phyloP scores from a whole-genome alignment of 2,329 filamentous ascomycete species.

The Emergomyces pasteurianus region DNA sequence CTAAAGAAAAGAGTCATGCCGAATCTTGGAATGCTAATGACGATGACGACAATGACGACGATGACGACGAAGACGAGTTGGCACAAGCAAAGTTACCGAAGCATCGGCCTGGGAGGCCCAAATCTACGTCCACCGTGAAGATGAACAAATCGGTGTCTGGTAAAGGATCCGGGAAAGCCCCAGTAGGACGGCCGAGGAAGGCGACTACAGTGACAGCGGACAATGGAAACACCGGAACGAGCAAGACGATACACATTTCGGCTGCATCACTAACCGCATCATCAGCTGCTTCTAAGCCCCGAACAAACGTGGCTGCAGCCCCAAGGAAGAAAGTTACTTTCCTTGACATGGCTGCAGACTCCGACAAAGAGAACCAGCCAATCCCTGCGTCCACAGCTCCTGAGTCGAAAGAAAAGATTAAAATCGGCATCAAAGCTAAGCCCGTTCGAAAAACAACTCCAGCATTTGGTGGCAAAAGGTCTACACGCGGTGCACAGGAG shows the following conservation, averaged over 20 bases:
- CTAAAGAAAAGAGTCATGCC: neutral
- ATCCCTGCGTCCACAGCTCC: conserved; percentile 18
- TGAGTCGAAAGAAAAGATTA: conserved; percentile 15
- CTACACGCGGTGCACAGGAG: conserved; percentile 9
- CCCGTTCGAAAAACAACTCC: conserved; percentile 33
- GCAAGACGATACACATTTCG: conserved; percentile 6
- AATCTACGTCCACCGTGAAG: conserved; percentile 3
- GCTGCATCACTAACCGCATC: neutral
- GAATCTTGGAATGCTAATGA: conserved; percentile 3
- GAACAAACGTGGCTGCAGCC: conserved; percentile 6
- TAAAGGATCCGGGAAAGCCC: conserved; percentile 5
- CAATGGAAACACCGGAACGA: conserved; percentile 7
- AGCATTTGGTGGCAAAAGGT: conserved; percentile 17
- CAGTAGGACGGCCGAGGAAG: conserved; percentile 7
- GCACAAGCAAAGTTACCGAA: conserved; percentile 15
- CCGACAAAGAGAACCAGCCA: conserved; percentile 30
- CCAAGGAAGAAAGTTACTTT: conserved; percentile 37
- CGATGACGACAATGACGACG: conserved; percentile 7
- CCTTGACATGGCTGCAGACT: conserved; percentile 27
- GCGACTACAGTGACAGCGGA: conserved; percentile 2
- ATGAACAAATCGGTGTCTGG: conserved; percentile 7
- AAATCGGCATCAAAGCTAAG: conserved; percentile 32
- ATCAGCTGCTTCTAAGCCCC: conserved; percentile 11
- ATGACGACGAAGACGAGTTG: conserved; percentile 19
- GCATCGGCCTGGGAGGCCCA: conserved; percentile 8